A percentile compares a stretch with the other conserved stretches of the same genome.
These are phyloP conservation scores for Poa annua DNA, from an alignment of 176 grass and related monocot species.

Conservation along the genomic window DNA sequence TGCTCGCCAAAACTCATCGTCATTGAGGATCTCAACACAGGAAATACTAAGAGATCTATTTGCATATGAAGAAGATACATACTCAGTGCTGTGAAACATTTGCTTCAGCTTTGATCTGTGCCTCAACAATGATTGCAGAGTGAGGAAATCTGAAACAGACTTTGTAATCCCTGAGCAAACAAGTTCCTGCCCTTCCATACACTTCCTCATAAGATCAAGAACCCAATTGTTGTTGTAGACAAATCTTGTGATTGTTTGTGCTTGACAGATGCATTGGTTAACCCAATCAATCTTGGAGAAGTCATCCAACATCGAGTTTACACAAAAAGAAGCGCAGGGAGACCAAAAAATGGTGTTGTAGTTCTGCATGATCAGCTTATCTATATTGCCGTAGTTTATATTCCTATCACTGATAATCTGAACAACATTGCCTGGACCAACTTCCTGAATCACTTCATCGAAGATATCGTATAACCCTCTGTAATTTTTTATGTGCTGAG, in stretches of 20 bases:
- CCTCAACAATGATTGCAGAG: constrained; percentile 75
- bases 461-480: constrained; percentile 83
- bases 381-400: constrained; percentile 71
- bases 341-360: constrained; percentile 88
- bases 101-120: constrained; percentile 82
- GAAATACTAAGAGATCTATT: constrained; percentile 69
- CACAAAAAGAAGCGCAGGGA: constrained; percentile 81
- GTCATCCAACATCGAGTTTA: constrained; percentile 87
- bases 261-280: constrained; percentile 80
- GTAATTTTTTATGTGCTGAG: constrained; percentile 70
- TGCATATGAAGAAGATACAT: constrained; percentile 68
- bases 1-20: constrained; percentile 82
- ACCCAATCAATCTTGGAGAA: constrained; percentile 97
- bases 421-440: constrained; percentile 92
- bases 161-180: constrained; percentile 88
- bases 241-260: constrained; percentile 82
- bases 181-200: constrained; percentile 65
- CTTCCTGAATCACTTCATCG: constrained; percentile 90
- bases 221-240: constrained; percentile 85
- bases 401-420: constrained; percentile 81
- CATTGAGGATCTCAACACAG: constrained; percentile 64
- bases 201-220: constrained; percentile 73
- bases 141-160: constrained; percentile 81
- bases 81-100: constrained; percentile 87
- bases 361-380: constrained; percentile 85